Evolutionary conservation across 345 rosid genomes (phyloP), one percentile per base, ranked within the genome.

Genomic region (Eucalyptus polyanthemos): DNA sequence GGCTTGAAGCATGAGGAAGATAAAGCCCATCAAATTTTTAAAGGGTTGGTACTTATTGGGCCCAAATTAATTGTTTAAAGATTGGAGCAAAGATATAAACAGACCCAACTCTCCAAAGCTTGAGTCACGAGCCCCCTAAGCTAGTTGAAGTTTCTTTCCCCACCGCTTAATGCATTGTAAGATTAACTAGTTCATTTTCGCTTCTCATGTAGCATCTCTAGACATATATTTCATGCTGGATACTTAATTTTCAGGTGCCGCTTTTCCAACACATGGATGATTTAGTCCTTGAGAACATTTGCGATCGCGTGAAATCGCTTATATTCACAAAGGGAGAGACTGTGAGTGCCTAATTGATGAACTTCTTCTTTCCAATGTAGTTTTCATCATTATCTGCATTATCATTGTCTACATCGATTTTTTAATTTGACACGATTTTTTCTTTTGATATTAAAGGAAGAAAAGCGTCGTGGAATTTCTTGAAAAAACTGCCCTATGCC

Each of bases 231-330:
- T 76, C 47, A 19, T 22, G 85, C 11, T 22, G 85, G 24, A 40
- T 22, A 13, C 85, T 76, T 49, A n/a, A 62, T 58, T 87, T 89
- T 80, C 92, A 97, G 99, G 99, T 97, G 53, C 99, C 99, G 1
- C 91, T 98, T 86, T 98, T 98, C 62, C 99, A 98, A 49, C 98
- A 98, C 87, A 96, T 96, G 99, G 98, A 98, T 88, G 99, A 98
- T 92, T 89, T 98, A 87, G 99, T 98, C 54, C 92, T 97, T 2
- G 99, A 98, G 91, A 97, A 98, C 89, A 97, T 98, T 37, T 98
- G 99, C 86, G 99, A 97, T 88, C 94, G 99, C 5, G 99, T 98
- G 11, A 98, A 95, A 91, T 96, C 99, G 42, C 97, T 97, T 88
- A 98, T 98, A 60, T 98, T 94, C 94, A 96, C 99, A 76, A 97